phyloP scores from a whole-genome alignment of 805 yeast genomes.

The Myxozyma melibiosi region DNA sequence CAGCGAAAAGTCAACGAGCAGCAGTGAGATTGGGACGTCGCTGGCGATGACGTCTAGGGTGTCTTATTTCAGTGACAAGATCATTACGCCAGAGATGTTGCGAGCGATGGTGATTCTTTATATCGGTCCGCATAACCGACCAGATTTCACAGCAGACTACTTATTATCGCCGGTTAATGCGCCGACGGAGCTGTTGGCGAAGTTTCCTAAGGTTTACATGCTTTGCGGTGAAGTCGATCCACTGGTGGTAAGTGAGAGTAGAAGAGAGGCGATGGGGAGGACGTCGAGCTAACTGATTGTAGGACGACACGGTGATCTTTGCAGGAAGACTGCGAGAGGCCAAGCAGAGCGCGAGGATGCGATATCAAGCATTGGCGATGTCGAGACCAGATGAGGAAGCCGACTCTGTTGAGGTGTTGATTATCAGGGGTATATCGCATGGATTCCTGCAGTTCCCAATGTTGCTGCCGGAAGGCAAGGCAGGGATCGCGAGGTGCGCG shows the following conservation, averaged over 20 bases:
- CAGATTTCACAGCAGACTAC: slow-evolving; percentile 37
- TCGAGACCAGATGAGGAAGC: slow-evolving; percentile 6
- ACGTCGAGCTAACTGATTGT: no score
- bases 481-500: slow-evolving; percentile 35
- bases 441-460: slow-evolving; percentile 38
- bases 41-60: slow-evolving; percentile 40
- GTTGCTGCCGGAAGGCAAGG: slow-evolving; percentile 37
- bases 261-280: no score
- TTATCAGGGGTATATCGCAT: slow-evolving; percentile 38
- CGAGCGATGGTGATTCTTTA: slow-evolving; percentile 38
- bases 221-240: slow-evolving; percentile 42
- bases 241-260: slow-evolving; percentile 32
- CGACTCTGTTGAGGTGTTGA: slow-evolving; percentile 36
- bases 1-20: slow-evolving; percentile 5
- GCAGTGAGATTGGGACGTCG: slow-evolving; percentile 24
- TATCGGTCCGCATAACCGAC: slow-evolving; percentile 35
- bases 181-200: slow-evolving; percentile 35
- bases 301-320: slow-evolving; percentile 40
- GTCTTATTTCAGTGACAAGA: slow-evolving; percentile 36
- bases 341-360: slow-evolving; percentile 24
- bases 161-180: slow-evolving; percentile 39
- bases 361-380: slow-evolving; percentile 25
- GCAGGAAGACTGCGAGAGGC: slow-evolving; percentile 40
- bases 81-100: slow-evolving; percentile 38
- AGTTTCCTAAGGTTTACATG: slow-evolving; percentile 40